phyloP scores from a whole-genome alignment of 2,329 filamentous ascomycete genomes.

The Aspergillus melleus region DNA sequence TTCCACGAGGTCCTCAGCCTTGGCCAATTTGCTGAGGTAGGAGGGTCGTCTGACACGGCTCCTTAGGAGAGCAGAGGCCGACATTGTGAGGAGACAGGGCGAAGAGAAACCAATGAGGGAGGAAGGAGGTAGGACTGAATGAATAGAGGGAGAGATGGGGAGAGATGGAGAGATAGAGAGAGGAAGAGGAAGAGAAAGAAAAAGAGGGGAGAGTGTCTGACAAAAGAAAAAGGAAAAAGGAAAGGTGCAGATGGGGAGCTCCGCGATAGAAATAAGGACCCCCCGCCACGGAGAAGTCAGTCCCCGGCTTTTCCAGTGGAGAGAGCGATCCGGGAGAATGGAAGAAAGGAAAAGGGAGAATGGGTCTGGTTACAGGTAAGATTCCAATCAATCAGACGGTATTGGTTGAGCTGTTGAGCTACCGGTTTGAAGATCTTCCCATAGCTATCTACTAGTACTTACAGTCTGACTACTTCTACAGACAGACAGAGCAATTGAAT shows the following conservation, averaged over 20 bases:
- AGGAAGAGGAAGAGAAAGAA: constrained; percentile 2
- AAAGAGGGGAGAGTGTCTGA: constrained; percentile 8
- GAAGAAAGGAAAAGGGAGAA: not conserved
- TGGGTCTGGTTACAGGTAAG: not conserved
- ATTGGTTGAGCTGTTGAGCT: not conserved
- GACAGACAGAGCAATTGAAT: too few species aligned
- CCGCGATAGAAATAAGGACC: constrained; percentile 18
- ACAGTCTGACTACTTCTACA: too few species aligned
- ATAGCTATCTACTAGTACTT: too few species aligned
- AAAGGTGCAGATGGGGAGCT: constrained; percentile 5
- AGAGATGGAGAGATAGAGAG: constrained; percentile 5
- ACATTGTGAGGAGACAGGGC: constrained; percentile 35
- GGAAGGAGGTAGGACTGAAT: constrained; percentile 12
- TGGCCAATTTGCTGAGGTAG: constrained; percentile 76
- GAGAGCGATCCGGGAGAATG: constrained; percentile 5
- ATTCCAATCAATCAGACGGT: not conserved
- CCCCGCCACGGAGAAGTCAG: constrained; percentile 9
- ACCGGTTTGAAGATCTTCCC: not conserved
- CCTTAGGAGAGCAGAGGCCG: constrained; percentile 72
- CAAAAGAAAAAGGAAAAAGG: constrained; percentile 13
- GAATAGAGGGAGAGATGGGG: constrained; percentile 4
- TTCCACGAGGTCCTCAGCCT: constrained; percentile 75
- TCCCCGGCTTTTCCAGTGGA: constrained; percentile 13
- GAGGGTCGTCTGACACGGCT: constrained; percentile 73
- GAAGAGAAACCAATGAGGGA: constrained; percentile 9